Conservation (phyloP, 1,284 basidiomycete genomes). For the Coniferiporia weirii region DNA sequence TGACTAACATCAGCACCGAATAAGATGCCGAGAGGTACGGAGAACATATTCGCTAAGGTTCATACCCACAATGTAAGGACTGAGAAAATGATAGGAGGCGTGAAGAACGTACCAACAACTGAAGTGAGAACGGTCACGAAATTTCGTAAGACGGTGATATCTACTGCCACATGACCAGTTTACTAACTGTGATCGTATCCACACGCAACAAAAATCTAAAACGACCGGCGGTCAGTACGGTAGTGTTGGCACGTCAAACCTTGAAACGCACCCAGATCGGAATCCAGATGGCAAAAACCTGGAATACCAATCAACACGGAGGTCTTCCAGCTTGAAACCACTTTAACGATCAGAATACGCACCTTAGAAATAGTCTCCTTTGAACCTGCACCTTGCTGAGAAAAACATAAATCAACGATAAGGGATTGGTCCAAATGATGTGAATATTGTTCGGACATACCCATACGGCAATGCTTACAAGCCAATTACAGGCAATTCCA, state of each 20-base stretch:
- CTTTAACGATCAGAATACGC: conserved; percentile 1
- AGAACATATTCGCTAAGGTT: conserved; percentile 65
- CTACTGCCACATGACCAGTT: neutral
- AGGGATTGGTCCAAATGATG: neutral
- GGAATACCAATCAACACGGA: neutral
- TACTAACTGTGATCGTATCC: conserved; percentile 65
- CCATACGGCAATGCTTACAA: conserved; percentile 77
- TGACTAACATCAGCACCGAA: conserved; percentile 55
- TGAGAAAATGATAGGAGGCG: neutral
- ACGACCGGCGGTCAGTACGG: conserved; percentile 1
- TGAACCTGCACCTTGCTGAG: conserved; percentile 67
- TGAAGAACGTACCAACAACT: conserved; percentile 21
- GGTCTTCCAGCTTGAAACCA: neutral
- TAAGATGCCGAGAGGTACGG: conserved; percentile 66
- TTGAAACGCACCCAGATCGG: conserved; percentile 59
- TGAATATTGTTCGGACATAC: conserved; percentile 33
- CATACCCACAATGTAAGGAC: neutral
- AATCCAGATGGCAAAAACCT: conserved; percentile 68
- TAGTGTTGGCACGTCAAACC: neutral
- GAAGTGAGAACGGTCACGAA: neutral
- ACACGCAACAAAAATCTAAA: conserved; percentile 64
- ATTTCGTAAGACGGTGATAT: neutral
- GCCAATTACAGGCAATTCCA: conserved; percentile 76
- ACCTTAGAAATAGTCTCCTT: conserved; percentile 71
- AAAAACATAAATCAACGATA: neutral